Conservation (phyloP, 768 basidiomycete species). For the Gelatoporia subvermispora region DNA sequence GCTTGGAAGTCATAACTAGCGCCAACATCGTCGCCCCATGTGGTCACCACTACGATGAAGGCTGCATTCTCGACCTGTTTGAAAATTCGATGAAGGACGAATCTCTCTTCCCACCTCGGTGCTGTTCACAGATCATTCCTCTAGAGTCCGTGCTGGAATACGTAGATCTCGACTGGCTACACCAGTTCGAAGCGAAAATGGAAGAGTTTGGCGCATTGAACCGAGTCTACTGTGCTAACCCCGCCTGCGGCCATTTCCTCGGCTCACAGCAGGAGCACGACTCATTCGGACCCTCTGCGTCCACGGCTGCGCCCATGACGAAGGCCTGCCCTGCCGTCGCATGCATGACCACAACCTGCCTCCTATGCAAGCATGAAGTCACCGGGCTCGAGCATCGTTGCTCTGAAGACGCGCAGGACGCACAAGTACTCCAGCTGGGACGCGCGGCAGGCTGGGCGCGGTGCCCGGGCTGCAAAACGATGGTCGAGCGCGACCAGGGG, state of each 20-base stretch:
- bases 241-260: slow-evolving; percentile 23
- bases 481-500: slow-evolving; percentile 23
- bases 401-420: slow-evolving; percentile 18
- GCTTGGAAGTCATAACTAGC: slow-evolving; percentile 5
- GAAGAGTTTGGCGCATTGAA: slow-evolving; percentile 17
- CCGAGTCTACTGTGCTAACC: slow-evolving; percentile 25
- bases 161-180: slow-evolving; percentile 7
- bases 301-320: not conserved
- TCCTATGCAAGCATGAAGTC: slow-evolving; percentile 3
- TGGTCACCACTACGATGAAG: slow-evolving; percentile 21
- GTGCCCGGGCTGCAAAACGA: slow-evolving; percentile 23
- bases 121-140: slow-evolving; percentile 20
- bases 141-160: slow-evolving; percentile 7
- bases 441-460: slow-evolving; percentile 18
- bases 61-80: slow-evolving; percentile 21
- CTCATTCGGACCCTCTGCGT: not conserved
- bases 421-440: slow-evolving; percentile 12
- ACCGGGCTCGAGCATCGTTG: slow-evolving; percentile 19
- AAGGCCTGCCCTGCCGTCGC: not conserved
- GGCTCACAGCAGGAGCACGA: slow-evolving; percentile 10
- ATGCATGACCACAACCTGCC: slow-evolving; percentile 8
- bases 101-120: slow-evolving; percentile 24
- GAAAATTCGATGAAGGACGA: slow-evolving; percentile 20
- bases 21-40: slow-evolving; percentile 14
- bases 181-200: slow-evolving; percentile 11